Conservation (phyloP, 306 rosid species). For the Rosa rugosa region DNA sequence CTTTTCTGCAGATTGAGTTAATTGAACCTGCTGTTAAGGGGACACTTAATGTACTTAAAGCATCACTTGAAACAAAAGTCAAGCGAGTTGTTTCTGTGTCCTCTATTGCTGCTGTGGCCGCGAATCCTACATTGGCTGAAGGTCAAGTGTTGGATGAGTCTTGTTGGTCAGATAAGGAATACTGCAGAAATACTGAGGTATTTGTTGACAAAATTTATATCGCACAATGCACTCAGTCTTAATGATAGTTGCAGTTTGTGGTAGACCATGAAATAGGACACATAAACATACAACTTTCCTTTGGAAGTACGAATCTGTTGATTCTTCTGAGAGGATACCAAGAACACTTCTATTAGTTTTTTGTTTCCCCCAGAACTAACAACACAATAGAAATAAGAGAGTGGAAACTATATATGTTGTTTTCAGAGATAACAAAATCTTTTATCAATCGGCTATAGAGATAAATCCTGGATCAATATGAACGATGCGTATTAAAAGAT, state of each 20-base stretch:
- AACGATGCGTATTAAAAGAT: background rate
- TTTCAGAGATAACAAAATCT: background rate
- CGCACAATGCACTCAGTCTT: background rate
- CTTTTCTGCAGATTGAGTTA: slow-evolving; percentile 43
- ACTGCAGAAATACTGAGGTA: slow-evolving; percentile 41
- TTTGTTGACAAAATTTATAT: slow-evolving; percentile 4
- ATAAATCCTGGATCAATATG: background rate
- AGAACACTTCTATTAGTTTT: background rate
- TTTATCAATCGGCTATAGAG: background rate
- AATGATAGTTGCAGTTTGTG: background rate
- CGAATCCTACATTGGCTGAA: slow-evolving; percentile 40
- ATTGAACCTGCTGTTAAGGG: slow-evolving; percentile 75
- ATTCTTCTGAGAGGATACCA: background rate
- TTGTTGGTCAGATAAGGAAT: slow-evolving; percentile 49
- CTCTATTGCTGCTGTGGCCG: slow-evolving; percentile 25
- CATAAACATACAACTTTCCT: background rate
- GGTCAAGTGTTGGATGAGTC: slow-evolving; percentile 41
- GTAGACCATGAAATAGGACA: background rate
- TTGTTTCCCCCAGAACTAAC: background rate
- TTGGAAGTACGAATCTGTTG: background rate
- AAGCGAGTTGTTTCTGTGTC: slow-evolving; percentile 45
- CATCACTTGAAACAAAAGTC: slow-evolving; percentile 38
- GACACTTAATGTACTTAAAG: slow-evolving; percentile 48
- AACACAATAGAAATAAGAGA: background rate
- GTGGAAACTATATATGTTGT: background rate